Evolutionary conservation across 2,329 filamentous ascomycete species (phyloP).

Genomic region (Peltaster fructicola): DNA sequence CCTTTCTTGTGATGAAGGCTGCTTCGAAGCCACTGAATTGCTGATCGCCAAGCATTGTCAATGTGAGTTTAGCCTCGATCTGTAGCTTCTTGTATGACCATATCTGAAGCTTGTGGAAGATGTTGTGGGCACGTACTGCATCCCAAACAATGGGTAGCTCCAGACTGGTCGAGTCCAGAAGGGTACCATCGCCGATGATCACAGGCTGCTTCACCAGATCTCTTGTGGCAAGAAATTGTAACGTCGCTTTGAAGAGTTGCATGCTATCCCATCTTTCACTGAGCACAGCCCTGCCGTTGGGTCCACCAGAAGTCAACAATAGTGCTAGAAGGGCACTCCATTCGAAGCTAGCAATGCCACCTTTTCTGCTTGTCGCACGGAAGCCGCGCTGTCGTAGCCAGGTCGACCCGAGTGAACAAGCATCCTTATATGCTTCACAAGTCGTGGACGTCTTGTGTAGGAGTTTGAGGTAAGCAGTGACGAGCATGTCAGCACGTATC

Average conservation of each 20-base stretch:
- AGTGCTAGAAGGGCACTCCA: conserved; percentile 70
- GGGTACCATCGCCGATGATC: conserved; percentile 28
- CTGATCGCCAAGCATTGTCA: conserved; percentile 57
- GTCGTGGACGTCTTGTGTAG: conserved; percentile 51
- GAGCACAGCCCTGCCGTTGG: conserved; percentile 52
- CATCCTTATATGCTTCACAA: conserved; percentile 60
- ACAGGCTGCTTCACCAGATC: conserved; percentile 49
- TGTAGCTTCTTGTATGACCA: conserved; percentile 66
- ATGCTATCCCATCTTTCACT: conserved; percentile 73
- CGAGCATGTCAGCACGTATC: conserved; percentile 58
- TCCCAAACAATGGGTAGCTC: conserved; percentile 80
- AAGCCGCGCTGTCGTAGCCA: conserved; percentile 87
- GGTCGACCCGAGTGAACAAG: conserved; percentile 66
- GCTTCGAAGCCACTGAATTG: conserved; percentile 65
- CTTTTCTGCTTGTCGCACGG: conserved; percentile 46
- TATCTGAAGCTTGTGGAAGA: conserved; percentile 76
- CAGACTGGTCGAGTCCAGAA: too few relatives aligned
- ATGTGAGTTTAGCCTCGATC: conserved; percentile 55
- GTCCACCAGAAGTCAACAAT: conserved; percentile 59
- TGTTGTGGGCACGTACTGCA: conserved; percentile 52
- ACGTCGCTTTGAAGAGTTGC: conserved; percentile 80
- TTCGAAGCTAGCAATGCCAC: conserved; percentile 87
- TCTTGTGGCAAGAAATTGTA: conserved; percentile 68
- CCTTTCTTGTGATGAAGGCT: conserved; percentile 53
- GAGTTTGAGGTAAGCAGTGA: conserved; percentile 57